These are phyloP conservation scores for Lepidium campestre DNA, from an alignment of 441 rosid species.

Conservation along the genomic window DNA sequence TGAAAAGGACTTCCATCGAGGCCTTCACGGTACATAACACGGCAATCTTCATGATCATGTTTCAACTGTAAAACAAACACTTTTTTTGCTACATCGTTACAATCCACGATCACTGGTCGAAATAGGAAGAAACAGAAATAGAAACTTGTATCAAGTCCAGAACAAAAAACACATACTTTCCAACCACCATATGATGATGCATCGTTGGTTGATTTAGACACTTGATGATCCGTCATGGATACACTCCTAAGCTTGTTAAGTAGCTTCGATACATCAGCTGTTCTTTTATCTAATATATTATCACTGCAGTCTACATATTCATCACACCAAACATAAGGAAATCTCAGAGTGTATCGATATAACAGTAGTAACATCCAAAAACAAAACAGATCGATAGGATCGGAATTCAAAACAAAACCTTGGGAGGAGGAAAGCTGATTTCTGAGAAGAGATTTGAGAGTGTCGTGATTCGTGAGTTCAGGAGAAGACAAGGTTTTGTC, in stretches of 20 bases:
- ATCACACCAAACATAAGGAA: slow-evolving; percentile 16
- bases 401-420: slow-evolving; percentile 37
- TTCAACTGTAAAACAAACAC: slow-evolving; percentile 51
- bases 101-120: neutral
- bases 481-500: slow-evolving; percentile 77
- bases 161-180: slow-evolving; percentile 54
- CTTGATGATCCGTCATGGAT: slow-evolving; percentile 40
- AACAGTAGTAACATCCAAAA: neutral
- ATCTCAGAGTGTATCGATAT: neutral
- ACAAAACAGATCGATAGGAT: neutral
- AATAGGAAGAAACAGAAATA: neutral
- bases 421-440: slow-evolving; percentile 51
- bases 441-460: slow-evolving; percentile 52
- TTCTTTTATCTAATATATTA: slow-evolving; percentile 47
- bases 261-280: slow-evolving; percentile 51
- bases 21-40: slow-evolving; percentile 98
- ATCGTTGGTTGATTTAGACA: slow-evolving; percentile 29
- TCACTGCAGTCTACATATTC: slow-evolving; percentile 46
- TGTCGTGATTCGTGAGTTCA: slow-evolving; percentile 51
- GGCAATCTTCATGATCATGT: slow-evolving; percentile 77
- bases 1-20: slow-evolving; percentile 80
- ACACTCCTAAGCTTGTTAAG: slow-evolving; percentile 80
- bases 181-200: slow-evolving; percentile 50
- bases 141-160: neutral
- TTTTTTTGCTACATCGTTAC: neutral